Evolutionary conservation across 352 stramenopile genomes (phyloP).

Genomic region (Vaucheria bursata): DNA sequence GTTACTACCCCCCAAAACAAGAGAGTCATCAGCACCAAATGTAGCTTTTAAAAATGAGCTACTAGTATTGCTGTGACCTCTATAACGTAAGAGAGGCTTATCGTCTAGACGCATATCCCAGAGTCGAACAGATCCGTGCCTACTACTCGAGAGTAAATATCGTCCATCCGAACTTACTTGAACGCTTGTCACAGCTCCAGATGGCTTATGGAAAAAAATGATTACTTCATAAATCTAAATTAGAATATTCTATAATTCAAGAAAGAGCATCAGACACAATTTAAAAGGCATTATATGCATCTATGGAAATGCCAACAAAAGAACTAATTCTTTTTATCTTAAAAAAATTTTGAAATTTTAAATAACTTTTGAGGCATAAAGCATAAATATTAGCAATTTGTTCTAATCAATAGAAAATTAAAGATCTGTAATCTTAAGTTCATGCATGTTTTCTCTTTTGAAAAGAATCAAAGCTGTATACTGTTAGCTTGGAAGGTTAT

Average conservation of each 20-base stretch:
- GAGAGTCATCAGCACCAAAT: constrained; percentile 17
- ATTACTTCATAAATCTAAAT: neutral
- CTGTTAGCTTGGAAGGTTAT: too few species aligned
- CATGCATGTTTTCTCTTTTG: too few species aligned
- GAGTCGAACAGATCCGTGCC: constrained; percentile 27
- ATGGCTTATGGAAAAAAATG: constrained; percentile 11
- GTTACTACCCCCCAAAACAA: constrained; percentile 31
- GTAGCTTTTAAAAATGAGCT: constrained; percentile 33
- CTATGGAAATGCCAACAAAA: too few species aligned
- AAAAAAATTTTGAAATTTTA: neutral
- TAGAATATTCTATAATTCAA: neutral
- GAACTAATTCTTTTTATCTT: neutral
- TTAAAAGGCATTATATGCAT: too few species aligned
- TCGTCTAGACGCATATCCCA: constrained; percentile 38
- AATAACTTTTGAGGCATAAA: neutral
- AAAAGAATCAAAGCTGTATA: too few species aligned
- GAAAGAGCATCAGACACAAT: neutral
- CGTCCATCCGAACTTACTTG: constrained; percentile 28
- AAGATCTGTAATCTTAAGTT: too few species aligned
- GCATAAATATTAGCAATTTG: neutral
- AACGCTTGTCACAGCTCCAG: constrained; percentile 37
- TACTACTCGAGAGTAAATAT: constrained; percentile 39
- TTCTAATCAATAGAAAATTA: too few species aligned
- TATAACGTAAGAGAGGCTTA: constrained; percentile 16
- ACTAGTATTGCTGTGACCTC: constrained; percentile 41